These are phyloP conservation scores for Gastrolobium bilobum DNA, from an alignment of 306 rosid species.

Conservation along the genomic window DNA sequence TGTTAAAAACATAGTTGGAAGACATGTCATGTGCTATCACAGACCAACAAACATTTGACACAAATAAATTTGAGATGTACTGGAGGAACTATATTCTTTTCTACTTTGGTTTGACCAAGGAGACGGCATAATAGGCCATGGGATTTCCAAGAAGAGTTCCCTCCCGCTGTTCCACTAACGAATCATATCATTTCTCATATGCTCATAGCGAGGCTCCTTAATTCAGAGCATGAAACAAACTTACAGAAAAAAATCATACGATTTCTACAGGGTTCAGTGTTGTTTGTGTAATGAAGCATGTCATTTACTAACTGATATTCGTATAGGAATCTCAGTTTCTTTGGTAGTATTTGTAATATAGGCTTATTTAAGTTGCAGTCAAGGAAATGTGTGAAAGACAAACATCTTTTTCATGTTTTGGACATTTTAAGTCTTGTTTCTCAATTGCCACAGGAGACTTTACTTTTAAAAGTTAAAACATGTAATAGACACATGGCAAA, in stretches of 20 bases:
- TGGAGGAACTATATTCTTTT: conserved; percentile 37
- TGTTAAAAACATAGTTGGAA: conserved; percentile 55
- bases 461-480: not conserved
- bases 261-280: conserved; percentile 1
- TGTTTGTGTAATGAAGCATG: conserved; percentile 9
- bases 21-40: conserved; percentile 54
- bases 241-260: conserved; percentile 10
- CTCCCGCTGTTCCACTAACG: conserved; percentile 8
- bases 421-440: conserved; percentile 24
- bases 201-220: conserved; percentile 22
- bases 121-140: conserved; percentile 4
- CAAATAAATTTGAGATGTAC: not conserved
- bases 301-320: not conserved
- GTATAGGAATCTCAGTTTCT: not conserved
- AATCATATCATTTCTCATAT: conserved; percentile 34
- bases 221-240: conserved; percentile 29
- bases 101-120: conserved; percentile 31
- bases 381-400: conserved; percentile 28
- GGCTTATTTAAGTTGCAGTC: not conserved
- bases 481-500: not conserved
- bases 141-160: conserved; percentile 40
- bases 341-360: not conserved
- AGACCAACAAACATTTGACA: conserved; percentile 56
- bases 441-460: not conserved
- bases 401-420: not conserved